phyloP scores from a whole-genome alignment of 2,329 filamentous ascomycete species.

The Coniochaeta sp. region DNA sequence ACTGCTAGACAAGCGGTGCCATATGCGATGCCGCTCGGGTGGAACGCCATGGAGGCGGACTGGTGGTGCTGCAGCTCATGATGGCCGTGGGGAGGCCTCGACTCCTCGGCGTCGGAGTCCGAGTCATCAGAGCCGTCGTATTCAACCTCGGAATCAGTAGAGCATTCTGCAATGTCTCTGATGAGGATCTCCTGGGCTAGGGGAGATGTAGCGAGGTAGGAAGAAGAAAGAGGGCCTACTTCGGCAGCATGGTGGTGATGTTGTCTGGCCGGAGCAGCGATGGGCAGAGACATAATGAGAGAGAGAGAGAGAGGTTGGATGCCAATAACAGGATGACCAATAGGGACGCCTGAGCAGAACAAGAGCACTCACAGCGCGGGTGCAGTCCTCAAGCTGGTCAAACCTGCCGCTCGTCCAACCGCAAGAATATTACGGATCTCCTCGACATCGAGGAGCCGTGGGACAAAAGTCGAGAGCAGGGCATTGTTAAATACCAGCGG shows the following conservation, averaged over 20 bases:
- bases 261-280: not conserved
- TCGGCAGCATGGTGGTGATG: not conserved
- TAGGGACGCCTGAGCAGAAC: not conserved
- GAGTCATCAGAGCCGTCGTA: not conserved
- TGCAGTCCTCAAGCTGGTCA: not conserved
- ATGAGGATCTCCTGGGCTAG: not conserved
- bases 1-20: not conserved
- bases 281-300: not conserved
- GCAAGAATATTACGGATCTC: not conserved
- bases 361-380: not conserved
- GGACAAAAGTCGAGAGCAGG: not conserved
- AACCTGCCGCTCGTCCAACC: not conserved
- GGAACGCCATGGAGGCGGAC: not conserved
- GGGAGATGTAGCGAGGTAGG: not conserved
- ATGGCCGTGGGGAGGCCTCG: not conserved
- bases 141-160: not conserved
- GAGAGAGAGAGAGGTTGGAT: too few relatives aligned
- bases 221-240: not conserved
- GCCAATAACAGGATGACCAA: not conserved
- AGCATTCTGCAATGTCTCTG: constrained; percentile 1
- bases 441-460: not conserved
- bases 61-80: not conserved
- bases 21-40: constrained; percentile 1
- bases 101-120: not conserved
- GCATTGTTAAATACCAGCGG: not conserved